These are phyloP conservation scores for Blastocystis sp. DNA, from an alignment of 352 stramenopile species.

Conservation along the genomic window DNA sequence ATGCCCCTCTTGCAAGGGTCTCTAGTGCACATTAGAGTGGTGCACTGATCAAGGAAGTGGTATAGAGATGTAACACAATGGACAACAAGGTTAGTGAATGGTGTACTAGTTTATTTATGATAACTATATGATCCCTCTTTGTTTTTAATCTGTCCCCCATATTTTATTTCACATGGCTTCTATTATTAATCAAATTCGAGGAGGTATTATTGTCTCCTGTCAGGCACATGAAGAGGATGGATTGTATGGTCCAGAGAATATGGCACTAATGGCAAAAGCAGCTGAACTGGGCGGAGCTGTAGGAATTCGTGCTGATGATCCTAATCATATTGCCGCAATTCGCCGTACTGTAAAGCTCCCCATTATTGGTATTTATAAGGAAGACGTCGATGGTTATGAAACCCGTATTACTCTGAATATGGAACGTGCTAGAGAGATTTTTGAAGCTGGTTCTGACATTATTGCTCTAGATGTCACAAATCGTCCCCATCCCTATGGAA, in stretches of 20 bases:
- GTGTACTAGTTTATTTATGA: too few species aligned
- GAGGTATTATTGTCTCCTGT: constrained; percentile 65
- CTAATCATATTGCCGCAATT: constrained; percentile 66
- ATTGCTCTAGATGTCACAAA: constrained; percentile 63
- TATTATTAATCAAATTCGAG: constrained; percentile 60
- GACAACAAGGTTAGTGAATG: too few species aligned
- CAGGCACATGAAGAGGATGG: constrained; percentile 66
- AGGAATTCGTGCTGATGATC: constrained; percentile 65
- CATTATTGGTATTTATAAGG: constrained; percentile 69
- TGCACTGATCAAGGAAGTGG: too few species aligned
- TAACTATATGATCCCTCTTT: background rate
- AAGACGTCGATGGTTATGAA: constrained; percentile 63
- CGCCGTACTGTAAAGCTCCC: constrained; percentile 52
- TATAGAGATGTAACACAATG: too few species aligned
- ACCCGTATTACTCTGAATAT: constrained; percentile 67
- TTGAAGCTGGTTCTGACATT: constrained; percentile 50
- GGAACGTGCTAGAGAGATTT: constrained; percentile 49
- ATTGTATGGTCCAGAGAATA: constrained; percentile 65
- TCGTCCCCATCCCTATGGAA: constrained; percentile 63
- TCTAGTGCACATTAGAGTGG: background rate
- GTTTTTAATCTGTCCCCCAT: background rate
- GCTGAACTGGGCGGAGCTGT: constrained; percentile 58
- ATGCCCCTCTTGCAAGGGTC: background rate
- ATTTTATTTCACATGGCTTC: constrained; percentile 53
- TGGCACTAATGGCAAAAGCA: constrained; percentile 68